Conservation (phyloP, 164 flowering plant species). For the Nymphaea colorata region DNA sequence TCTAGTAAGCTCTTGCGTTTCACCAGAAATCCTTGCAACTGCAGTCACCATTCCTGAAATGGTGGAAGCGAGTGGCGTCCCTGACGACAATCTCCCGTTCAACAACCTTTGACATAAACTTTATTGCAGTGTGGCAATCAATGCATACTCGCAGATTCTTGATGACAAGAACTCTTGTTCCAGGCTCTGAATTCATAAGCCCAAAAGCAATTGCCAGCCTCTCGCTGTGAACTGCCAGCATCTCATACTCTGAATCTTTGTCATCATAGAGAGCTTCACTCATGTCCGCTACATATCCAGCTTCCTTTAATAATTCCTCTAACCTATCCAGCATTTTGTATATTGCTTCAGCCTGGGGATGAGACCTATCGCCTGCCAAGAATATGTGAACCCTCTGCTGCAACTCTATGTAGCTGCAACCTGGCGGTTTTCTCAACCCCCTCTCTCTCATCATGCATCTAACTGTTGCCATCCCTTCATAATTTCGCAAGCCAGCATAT, state of each 20-base stretch:
- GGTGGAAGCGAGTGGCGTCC: constrained; percentile 89
- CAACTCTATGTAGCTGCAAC: constrained; percentile 68
- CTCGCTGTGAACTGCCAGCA: constrained; percentile 57
- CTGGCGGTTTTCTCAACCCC: constrained; percentile 70
- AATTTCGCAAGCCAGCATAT: constrained; percentile 37
- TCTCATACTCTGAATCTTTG: constrained; percentile 12
- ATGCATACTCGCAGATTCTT: constrained; percentile 74
- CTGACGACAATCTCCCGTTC: constrained; percentile 52
- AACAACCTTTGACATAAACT: constrained; percentile 54
- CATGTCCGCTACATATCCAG: constrained; percentile 3
- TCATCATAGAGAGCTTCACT: constrained; percentile 5
- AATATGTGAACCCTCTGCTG: constrained; percentile 52
- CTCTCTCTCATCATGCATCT: constrained; percentile 62
- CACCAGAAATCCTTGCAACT: constrained; percentile 91
- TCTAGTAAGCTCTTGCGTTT: background rate
- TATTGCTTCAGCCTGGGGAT: constrained; percentile 51
- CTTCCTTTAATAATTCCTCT: constrained; percentile 29
- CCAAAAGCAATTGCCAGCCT: constrained; percentile 73
- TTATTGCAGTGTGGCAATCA: constrained; percentile 69
- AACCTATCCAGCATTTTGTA: constrained; percentile 43
- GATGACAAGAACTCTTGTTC: constrained; percentile 63
- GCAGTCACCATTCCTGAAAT: constrained; percentile 61
- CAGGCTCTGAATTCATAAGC: constrained; percentile 36
- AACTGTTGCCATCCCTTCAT: constrained; percentile 44
- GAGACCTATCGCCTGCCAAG: constrained; percentile 54